Percentiles rank a stretch among this genome's conserved stretches.
Evolutionary conservation across 345 rosid genomes (phyloP).

Genomic region (Euclidium syriacum): DNA sequence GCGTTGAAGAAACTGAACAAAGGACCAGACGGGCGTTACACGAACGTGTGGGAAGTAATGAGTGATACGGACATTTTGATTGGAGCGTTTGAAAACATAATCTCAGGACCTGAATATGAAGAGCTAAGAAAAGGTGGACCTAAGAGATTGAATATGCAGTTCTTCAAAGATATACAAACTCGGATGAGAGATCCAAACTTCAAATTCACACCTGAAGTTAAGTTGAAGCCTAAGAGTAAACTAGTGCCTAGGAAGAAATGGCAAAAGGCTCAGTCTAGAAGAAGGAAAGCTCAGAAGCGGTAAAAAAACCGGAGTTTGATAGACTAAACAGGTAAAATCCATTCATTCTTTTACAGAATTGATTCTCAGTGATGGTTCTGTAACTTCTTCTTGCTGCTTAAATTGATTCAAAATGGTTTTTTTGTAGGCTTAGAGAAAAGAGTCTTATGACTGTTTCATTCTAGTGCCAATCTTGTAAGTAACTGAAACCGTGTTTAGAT

Average conservation of each 20-base stretch:
- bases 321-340: background rate
- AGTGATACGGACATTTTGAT: constrained; percentile 79
- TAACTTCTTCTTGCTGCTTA: background rate
- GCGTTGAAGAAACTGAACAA: constrained; percentile 88
- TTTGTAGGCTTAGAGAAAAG: constrained; percentile 5
- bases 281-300: constrained; percentile 83
- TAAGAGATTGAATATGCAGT: constrained; percentile 82
- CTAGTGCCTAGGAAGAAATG: constrained; percentile 83
- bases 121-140: constrained; percentile 95
- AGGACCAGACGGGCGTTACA: constrained; percentile 91
- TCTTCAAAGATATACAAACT: constrained; percentile 91
- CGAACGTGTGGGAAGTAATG: constrained; percentile 93
- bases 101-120: constrained; percentile 90
- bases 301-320: constrained; percentile 16
- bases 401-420: background rate
- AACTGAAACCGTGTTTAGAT: constrained; percentile 9
- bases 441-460: background rate
- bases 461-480: background rate
- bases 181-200: constrained; percentile 91
- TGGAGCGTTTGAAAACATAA: constrained; percentile 84
- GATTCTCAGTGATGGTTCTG: background rate
- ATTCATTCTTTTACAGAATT: background rate
- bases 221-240: constrained; percentile 90
- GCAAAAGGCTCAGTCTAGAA: constrained; percentile 77
- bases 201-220: constrained; percentile 77